phyloP scores from a whole-genome alignment of 768 basidiomycete species.

The Mycena haematopus region DNA sequence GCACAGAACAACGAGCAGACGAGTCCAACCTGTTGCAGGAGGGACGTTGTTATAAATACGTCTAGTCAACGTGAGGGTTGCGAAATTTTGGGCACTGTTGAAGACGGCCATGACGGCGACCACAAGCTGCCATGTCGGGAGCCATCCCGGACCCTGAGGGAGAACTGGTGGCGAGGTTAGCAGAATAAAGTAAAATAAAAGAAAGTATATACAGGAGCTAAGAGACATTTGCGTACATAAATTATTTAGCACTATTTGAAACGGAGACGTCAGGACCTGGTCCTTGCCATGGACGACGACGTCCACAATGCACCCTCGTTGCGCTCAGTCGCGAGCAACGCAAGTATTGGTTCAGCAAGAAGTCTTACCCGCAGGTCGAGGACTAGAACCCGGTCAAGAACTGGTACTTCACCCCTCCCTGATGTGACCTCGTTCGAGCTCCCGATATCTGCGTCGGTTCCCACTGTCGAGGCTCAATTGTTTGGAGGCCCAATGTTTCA shows the following conservation, averaged over 20 bases:
- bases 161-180: constrained; percentile 52
- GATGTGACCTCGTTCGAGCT: constrained; percentile 19
- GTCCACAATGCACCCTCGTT: constrained; percentile 38
- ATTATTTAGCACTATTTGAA: not conserved
- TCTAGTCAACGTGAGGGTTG: constrained; percentile 78
- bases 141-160: constrained; percentile 68
- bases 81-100: constrained; percentile 86
- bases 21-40: constrained; percentile 42
- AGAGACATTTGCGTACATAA: too few relatives aligned
- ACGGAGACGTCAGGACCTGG: not conserved
- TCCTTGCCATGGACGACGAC: not conserved
- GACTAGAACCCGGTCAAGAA: constrained; percentile 60
- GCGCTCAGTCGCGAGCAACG: constrained; percentile 56
- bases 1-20: constrained; percentile 17
- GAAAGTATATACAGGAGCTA: constrained; percentile 17
- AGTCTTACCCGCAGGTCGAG: constrained; percentile 61
- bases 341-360: constrained; percentile 50
- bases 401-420: constrained; percentile 13
- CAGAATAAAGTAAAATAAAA: not conserved
- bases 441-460: constrained; percentile 11
- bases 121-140: constrained; percentile 90
- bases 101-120: constrained; percentile 80
- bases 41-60: constrained; percentile 70
- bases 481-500: constrained; percentile 8
- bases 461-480: constrained; percentile 8